A percentile compares a stretch with the other conserved stretches of the same genome.
These are phyloP conservation scores for Guyanaporus albipodus DNA, from an alignment of 768 basidiomycete species.

Conservation along the genomic window DNA sequence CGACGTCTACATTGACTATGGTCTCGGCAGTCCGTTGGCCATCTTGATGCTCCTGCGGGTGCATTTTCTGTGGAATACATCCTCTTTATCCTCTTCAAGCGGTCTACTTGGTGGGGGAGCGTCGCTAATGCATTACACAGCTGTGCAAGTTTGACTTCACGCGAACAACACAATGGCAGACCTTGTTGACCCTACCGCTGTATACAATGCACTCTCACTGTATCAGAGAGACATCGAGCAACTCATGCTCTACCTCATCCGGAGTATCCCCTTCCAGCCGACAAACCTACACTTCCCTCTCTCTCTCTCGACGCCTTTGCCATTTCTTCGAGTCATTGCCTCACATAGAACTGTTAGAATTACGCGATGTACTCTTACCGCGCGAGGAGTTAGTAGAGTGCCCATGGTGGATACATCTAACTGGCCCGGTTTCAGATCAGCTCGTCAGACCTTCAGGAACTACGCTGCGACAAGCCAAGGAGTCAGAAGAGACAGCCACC, in stretches of 20 bases:
- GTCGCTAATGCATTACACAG: slow-evolving; percentile 37
- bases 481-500: slow-evolving; percentile 45
- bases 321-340: slow-evolving; percentile 30
- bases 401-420: slow-evolving; percentile 58
- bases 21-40: slow-evolving; percentile 38
- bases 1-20: slow-evolving; percentile 47
- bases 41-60: slow-evolving; percentile 36
- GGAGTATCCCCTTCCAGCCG: slow-evolving; percentile 33
- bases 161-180: slow-evolving; percentile 23
- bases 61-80: slow-evolving; percentile 30
- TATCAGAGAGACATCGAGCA: slow-evolving; percentile 32
- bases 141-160: slow-evolving; percentile 35
- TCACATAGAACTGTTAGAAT: slow-evolving; percentile 41
- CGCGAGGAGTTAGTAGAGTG: slow-evolving; percentile 37
- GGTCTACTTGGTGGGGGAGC: slow-evolving; percentile 41
- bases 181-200: slow-evolving; percentile 27
- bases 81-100: slow-evolving; percentile 39
- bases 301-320: slow-evolving; percentile 27
- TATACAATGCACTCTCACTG: slow-evolving; percentile 35
- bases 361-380: slow-evolving; percentile 46
- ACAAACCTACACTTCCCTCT: slow-evolving; percentile 35
- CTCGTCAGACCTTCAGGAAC: slow-evolving; percentile 47
- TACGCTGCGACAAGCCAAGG: slow-evolving; percentile 27
- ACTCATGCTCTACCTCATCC: slow-evolving; percentile 35
- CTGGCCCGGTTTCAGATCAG: slow-evolving; percentile 46